Conservation (phyloP, 306 rosid species). For the Amphicarpaea edgeworthii region DNA sequence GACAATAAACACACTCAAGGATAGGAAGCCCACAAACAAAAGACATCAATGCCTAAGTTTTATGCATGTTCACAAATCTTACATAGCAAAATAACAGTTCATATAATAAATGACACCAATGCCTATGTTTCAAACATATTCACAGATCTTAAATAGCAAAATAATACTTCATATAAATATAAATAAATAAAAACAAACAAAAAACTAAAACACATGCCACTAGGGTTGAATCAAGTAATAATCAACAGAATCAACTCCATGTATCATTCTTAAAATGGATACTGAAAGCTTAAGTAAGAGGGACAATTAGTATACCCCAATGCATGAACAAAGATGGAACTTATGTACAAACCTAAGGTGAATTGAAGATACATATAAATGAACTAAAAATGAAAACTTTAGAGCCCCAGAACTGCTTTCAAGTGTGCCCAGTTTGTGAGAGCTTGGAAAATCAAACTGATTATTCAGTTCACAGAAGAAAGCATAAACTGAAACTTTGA, state of each 20-base stretch:
- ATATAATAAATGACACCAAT: background rate
- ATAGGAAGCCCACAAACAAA: slow-evolving; percentile 80
- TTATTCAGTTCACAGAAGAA: slow-evolving; percentile 12
- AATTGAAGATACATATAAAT: slow-evolving; percentile 6
- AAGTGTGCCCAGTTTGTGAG: slow-evolving; percentile 45
- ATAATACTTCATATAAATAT: background rate
- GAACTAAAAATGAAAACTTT: slow-evolving; percentile 45
- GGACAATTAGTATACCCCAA: background rate
- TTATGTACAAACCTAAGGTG: slow-evolving; percentile 17
- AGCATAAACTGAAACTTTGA: slow-evolving; percentile 4
- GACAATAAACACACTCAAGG: slow-evolving; percentile 89
- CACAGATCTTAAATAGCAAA: background rate
- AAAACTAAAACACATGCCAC: slow-evolving; percentile 22
- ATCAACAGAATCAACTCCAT: slow-evolving; percentile 29
- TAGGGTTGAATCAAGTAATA: slow-evolving; percentile 32
- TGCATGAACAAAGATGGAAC: slow-evolving; percentile 28
- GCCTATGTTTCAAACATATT: no score
- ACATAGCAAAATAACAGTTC: slow-evolving; percentile 28
- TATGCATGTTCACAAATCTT: slow-evolving; percentile 40
- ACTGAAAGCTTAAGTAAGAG: slow-evolving; percentile 20
- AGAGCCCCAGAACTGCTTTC: slow-evolving; percentile 27
- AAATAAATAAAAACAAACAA: background rate
- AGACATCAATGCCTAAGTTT: slow-evolving; percentile 77
- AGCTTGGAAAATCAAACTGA: slow-evolving; percentile 32
- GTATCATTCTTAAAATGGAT: background rate